Evolutionary conservation across 1,284 basidiomycete species (phyloP).

Genomic region (Hemileia vastatrix): DNA sequence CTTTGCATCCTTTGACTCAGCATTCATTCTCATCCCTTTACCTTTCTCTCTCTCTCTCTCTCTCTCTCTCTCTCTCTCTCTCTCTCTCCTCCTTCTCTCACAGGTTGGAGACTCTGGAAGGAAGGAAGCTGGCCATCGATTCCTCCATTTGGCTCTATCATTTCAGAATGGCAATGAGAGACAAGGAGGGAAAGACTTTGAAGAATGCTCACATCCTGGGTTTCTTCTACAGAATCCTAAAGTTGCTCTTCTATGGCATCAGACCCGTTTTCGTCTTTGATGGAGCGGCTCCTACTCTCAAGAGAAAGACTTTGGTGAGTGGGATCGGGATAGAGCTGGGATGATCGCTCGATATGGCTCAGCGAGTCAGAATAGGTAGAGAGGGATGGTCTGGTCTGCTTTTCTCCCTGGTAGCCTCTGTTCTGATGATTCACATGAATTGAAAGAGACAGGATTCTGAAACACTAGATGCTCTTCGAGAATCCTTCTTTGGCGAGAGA

Average conservation of each 20-base stretch:
- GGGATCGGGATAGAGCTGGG: no score
- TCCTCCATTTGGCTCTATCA: slow-evolving; percentile 99
- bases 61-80: not conserved
- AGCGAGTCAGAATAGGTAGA: no score
- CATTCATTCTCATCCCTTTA: not conserved
- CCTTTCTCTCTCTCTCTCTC: no score
- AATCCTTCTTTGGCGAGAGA: no score
- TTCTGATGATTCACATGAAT: no score
- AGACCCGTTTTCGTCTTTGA: slow-evolving; percentile 96
- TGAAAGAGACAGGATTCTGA: no score
- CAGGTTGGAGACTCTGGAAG: slow-evolving; percentile 42
- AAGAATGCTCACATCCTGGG: slow-evolving; percentile 91
- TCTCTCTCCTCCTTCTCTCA: not conserved
- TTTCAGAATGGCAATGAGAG: slow-evolving; percentile 97
- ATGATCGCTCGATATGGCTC: no score
- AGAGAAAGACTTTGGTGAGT: slow-evolving; percentile 72
- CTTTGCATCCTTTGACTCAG: not conserved
- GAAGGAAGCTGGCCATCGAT: slow-evolving; percentile 57
- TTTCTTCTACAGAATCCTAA: slow-evolving; percentile 82
- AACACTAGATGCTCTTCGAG: no score
- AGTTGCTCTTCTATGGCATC: slow-evolving; percentile 89
- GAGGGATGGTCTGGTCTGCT: no score
- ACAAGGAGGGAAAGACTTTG: slow-evolving; percentile 82
- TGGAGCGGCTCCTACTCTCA: slow-evolving; percentile 78
- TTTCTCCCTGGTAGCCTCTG: no score